Evolutionary conservation across 768 basidiomycete species (phyloP), one percentile per base, ranked within the genome.

Genomic region (Hemileccinum rubropunctum): DNA sequence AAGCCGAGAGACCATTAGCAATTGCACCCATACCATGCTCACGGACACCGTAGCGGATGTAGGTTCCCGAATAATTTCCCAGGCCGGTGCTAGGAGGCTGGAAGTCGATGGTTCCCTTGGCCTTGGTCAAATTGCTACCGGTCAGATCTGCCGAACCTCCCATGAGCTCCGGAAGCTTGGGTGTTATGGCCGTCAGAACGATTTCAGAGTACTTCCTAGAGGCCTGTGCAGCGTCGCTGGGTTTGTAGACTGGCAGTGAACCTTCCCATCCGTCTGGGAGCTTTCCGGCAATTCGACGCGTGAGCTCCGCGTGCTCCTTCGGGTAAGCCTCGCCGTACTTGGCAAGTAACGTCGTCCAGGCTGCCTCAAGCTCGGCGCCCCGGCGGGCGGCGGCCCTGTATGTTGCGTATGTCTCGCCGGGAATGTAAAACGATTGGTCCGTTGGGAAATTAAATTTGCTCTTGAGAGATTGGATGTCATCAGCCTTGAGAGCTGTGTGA

Each of bases 21-120:
- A 98, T 93, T 47, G 94, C 95, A 61, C 88, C 90, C 94, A 97
- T 98, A 58, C 77, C 95, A 71, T 98, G 95, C 70, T 98, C 95
- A 71, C 95, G 90, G 50, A 98, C 93, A 81, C 95, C 95, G 74
- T 88, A 98, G 48, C 94, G 88, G 67, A 98, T 83, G 69, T 98
- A 97, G 41, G 85, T 88, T 45, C 95, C 95, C 49, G 82, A 72
- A 70, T 93, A 95, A 51, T 68, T 77, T 51, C 95, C 95, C 38
- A 95, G 78, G 28, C 83, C 83, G 17, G 91, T 94, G 73, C 77
- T 83, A 17, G 89, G 88, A 36, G 81, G 88, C 70, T 98, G 95
- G 85, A 98, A 95, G 73, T 98, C 95, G 52, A 83, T 75, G n/a
- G 79, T 79, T 48, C 71, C 73, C 74, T 91, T 91, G 65, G 87